phyloP scores from a whole-genome alignment of 164 flowering plant genomes.

The Magnolia kwangsiensis region DNA sequence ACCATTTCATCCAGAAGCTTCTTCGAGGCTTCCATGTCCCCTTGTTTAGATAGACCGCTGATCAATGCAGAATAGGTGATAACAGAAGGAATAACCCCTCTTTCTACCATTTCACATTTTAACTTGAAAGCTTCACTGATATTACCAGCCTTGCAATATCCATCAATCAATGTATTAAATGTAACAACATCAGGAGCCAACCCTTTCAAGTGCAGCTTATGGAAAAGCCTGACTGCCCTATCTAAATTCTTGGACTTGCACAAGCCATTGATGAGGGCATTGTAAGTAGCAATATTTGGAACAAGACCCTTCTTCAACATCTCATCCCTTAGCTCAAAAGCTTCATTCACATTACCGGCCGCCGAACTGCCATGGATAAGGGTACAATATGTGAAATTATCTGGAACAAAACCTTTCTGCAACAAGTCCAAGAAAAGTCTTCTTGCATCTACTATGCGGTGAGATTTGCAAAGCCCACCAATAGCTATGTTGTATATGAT shows the following conservation, averaged over 20 bases:
- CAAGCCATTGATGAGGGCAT: constrained; percentile 74
- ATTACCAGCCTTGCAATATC: constrained; percentile 45
- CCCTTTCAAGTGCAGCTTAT: constrained; percentile 55
- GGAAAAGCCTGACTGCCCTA: constrained; percentile 64
- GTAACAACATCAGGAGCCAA: constrained; percentile 59
- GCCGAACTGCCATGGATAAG: constrained; percentile 59
- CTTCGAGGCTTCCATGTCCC: constrained; percentile 32
- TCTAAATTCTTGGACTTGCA: constrained; percentile 70
- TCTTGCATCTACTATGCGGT: constrained; percentile 56
- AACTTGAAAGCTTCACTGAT: constrained; percentile 47
- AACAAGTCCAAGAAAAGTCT: constrained; percentile 36
- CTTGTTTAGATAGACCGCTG: constrained; percentile 38
- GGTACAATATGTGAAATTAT: constrained; percentile 68
- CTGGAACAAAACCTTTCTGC: constrained; percentile 57
- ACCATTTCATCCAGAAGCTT: constrained; percentile 45
- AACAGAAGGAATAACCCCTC: constrained; percentile 48
- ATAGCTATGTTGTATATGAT: constrained; percentile 64
- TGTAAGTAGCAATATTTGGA: constrained; percentile 62
- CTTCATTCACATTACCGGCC: constrained; percentile 62
- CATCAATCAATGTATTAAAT: constrained; percentile 65
- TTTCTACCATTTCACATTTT: constrained; percentile 52
- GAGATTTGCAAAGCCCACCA: constrained; percentile 64
- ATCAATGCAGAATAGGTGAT: constrained; percentile 50
- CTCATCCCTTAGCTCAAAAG: constrained; percentile 69
- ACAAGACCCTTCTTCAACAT: constrained; percentile 58